phyloP scores from a whole-genome alignment of 2,329 filamentous ascomycete species.

The Tothia fuscella region DNA sequence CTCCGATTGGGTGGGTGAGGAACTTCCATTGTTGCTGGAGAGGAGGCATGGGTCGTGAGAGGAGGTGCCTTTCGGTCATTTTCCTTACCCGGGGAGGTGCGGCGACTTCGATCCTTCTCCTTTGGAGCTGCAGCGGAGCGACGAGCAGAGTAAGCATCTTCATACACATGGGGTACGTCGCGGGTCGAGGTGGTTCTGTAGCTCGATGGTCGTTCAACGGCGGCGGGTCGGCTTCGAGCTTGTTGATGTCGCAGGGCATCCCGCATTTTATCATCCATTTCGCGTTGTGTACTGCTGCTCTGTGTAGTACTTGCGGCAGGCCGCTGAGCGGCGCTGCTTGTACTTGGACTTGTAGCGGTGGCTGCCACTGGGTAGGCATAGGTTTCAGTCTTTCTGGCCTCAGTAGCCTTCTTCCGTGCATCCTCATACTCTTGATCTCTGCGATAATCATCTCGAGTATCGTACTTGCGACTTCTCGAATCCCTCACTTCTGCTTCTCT shows the following conservation, averaged over 20 bases:
- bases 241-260: constrained; percentile 2
- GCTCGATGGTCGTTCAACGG: neutral
- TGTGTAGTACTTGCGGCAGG: neutral
- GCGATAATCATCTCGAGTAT: neutral
- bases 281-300: neutral
- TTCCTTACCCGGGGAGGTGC: constrained; percentile 6
- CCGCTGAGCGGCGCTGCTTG: neutral
- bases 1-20: neutral
- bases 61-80: neutral
- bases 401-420: no score
- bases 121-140: constrained; percentile 6
- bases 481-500: constrained; percentile 6
- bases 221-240: neutral
- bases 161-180: constrained; percentile 2
- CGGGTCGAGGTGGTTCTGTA: neutral
- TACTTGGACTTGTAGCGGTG: neutral
- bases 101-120: constrained; percentile 4
- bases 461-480: constrained; percentile 3
- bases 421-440: no score
- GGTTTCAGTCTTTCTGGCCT: neutral
- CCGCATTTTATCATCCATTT: constrained; percentile 3
- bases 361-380: neutral
- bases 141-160: no score
- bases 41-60: constrained; percentile 5
- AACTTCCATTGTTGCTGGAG: constrained; percentile 3